phyloP scores from a whole-genome alignment of 805 yeast genomes.

The Isabelozyma pseudorhagii region DNA sequence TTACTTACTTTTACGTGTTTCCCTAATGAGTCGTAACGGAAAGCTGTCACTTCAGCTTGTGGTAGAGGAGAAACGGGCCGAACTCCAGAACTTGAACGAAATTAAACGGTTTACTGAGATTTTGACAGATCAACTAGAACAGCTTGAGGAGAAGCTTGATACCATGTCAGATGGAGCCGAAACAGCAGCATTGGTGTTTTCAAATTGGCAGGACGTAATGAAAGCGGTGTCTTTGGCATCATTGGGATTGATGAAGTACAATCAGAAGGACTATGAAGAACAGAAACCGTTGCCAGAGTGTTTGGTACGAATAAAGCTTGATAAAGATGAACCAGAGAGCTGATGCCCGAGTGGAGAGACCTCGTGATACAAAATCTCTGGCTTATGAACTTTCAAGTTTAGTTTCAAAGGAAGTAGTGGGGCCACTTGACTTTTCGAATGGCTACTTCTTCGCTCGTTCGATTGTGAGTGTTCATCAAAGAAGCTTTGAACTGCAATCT shows the following conservation, averaged over 20 bases:
- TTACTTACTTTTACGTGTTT: too few relatives aligned
- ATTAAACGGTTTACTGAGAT: conserved; percentile 44
- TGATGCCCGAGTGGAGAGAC: too few relatives aligned
- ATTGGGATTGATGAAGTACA: conserved; percentile 44
- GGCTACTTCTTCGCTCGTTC: too few relatives aligned
- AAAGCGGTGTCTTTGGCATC: conserved; percentile 61
- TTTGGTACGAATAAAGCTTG: conserved; percentile 55
- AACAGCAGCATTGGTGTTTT: conserved; percentile 54
- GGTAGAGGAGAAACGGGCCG: conserved; percentile 46
- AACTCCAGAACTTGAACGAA: conserved; percentile 47
- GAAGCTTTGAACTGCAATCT: too few relatives aligned
- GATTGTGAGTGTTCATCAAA: too few relatives aligned
- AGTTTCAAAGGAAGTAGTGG: too few relatives aligned
- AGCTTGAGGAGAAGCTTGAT: conserved; percentile 46
- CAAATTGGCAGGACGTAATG: conserved; percentile 64
- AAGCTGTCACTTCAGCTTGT: conserved; percentile 15
- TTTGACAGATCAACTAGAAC: conserved; percentile 46
- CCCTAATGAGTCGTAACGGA: neutral
- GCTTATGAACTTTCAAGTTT: too few relatives aligned
- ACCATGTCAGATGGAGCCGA: conserved; percentile 56
- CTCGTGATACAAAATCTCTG: too few relatives aligned
- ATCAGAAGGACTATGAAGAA: conserved; percentile 40
- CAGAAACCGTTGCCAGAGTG: conserved; percentile 60
- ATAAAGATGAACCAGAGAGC: conserved; percentile 29
- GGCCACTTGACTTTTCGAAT: too few relatives aligned